These are phyloP conservation scores for Umbelopsis sp. DNA, from an alignment of 192 early-diverging fungal species.

Conservation along the genomic window DNA sequence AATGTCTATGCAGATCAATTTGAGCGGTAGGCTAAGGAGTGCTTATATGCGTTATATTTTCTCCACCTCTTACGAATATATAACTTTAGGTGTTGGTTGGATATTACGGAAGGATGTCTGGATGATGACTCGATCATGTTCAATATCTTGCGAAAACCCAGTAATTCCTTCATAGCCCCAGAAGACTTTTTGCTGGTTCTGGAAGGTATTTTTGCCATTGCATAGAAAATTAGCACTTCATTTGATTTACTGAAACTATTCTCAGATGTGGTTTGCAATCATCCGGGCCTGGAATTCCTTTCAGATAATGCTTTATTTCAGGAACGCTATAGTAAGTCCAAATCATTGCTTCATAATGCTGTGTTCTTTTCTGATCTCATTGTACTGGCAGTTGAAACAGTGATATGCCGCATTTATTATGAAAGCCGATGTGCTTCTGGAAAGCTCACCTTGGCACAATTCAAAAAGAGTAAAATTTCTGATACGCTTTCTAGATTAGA, in stretches of 20 bases:
- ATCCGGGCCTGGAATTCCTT: conserved; percentile 89
- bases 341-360: not conserved
- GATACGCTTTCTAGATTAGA: conserved; percentile 68
- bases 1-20: conserved; percentile 37
- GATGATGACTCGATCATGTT: conserved; percentile 59
- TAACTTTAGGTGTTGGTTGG: conserved; percentile 45
- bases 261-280: conserved; percentile 76
- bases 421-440: conserved; percentile 65
- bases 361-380: not conserved
- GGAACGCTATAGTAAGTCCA: conserved; percentile 72
- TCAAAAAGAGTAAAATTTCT: conserved; percentile 66
- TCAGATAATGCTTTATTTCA: conserved; percentile 80
- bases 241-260: not conserved
- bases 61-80: conserved; percentile 24
- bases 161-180: conserved; percentile 51
- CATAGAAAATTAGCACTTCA: not conserved
- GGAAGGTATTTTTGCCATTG: conserved; percentile 44
- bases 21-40: conserved; percentile 32
- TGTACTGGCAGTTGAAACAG: conserved; percentile 73
- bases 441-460: conserved; percentile 77
- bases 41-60: conserved; percentile 38
- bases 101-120: conserved; percentile 43
- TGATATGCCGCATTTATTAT: conserved; percentile 88
- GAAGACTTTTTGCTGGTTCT: conserved; percentile 72
- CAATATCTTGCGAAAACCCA: conserved; percentile 56